These are phyloP conservation scores for Ilex aquifolium DNA, from an alignment of 257 asterid species.

Conservation along the genomic window DNA sequence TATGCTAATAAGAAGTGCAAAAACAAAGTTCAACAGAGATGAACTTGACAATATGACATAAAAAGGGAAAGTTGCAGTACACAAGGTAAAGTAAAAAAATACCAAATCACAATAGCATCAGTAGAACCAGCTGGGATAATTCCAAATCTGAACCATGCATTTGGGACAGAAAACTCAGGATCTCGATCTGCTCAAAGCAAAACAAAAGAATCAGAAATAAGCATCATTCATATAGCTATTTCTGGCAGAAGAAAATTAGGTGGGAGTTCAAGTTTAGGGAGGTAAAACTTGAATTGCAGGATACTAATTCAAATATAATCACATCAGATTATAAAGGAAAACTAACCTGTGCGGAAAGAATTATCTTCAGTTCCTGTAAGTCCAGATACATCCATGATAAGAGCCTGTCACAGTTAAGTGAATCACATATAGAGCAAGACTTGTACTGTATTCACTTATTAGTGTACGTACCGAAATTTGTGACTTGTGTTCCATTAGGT, in stretches of 20 bases:
- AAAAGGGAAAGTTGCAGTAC: background rate
- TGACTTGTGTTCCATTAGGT: conserved; percentile 26
- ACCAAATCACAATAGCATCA: conserved; percentile 96
- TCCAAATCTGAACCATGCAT: conserved; percentile 76
- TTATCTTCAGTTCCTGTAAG: conserved; percentile 26
- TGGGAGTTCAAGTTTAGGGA: background rate
- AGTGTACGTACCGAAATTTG: conserved; percentile 43
- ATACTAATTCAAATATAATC: conserved; percentile 1
- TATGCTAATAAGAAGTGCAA: background rate
- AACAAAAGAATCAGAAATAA: conserved; percentile 20
- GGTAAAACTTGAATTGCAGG: background rate
- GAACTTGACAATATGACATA: background rate
- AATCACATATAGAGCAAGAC: conserved; percentile 7
- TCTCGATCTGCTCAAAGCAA: conserved; percentile 44
- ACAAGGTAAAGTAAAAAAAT: conserved; percentile 6
- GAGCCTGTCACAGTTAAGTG: conserved; percentile 9
- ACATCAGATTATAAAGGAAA: background rate
- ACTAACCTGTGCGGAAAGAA: conserved; percentile 25
- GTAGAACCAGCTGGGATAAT: conserved; percentile 98
- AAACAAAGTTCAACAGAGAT: conserved; percentile 1
- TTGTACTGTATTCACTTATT: conserved; percentile 12
- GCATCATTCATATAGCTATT: background rate
- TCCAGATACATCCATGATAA: conserved; percentile 25
- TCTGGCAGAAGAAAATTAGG: background rate
- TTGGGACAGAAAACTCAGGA: conserved; percentile 57